phyloP scores from a whole-genome alignment of 495 filamentous ascomycete species.

The Glutinoglossum americanum region DNA sequence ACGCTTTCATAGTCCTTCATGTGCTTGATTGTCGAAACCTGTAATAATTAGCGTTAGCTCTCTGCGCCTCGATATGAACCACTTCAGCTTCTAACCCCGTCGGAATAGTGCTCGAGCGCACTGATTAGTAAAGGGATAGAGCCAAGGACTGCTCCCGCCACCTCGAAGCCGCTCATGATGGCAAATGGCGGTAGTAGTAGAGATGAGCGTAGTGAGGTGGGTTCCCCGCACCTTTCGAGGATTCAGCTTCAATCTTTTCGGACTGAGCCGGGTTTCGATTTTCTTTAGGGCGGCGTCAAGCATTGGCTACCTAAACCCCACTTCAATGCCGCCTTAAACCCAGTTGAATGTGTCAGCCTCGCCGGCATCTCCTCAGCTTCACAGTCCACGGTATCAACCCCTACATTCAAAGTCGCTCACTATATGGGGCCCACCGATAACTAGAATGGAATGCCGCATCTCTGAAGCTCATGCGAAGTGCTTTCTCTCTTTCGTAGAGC shows the following conservation, averaged over 20 bases:
- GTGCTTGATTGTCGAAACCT: conserved; percentile 5
- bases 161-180: conserved; percentile 4
- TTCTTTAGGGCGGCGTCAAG: too few species aligned
- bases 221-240: too few species aligned
- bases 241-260: too few species aligned
- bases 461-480: neutral
- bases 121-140: conserved; percentile 2
- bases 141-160: conserved; percentile 4
- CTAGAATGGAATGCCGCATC: neutral
- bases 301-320: too few species aligned
- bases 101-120: conserved; percentile 4
- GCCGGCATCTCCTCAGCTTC: too few species aligned
- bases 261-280: too few species aligned
- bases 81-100: neutral
- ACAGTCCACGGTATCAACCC: too few species aligned
- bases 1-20: conserved; percentile 5
- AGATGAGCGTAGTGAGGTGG: too few species aligned
- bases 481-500: too few species aligned
- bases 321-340: too few species aligned
- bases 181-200: neutral
- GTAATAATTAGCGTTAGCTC: neutral
- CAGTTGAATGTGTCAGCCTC: too few species aligned
- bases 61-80: too few species aligned
- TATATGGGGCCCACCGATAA: neutral
- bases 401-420: neutral